Conservation (phyloP, 345 rosid species). For the Excoecaria cochinchinensis region DNA sequence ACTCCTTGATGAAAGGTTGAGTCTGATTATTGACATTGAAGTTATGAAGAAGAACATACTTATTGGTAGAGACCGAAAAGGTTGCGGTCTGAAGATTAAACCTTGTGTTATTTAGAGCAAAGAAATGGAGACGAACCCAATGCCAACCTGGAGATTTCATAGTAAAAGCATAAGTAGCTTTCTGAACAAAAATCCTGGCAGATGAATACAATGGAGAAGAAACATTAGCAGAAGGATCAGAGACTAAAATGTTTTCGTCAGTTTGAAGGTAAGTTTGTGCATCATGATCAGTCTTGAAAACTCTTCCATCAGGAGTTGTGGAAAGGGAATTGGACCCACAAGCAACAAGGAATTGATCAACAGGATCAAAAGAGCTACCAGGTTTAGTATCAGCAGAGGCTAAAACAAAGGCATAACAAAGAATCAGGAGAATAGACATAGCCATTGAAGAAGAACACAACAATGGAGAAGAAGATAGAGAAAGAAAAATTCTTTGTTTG, state of each 20-base stretch:
- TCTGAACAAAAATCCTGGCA: slow-evolving; percentile 55
- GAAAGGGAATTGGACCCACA: slow-evolving; percentile 51
- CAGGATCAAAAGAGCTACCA: slow-evolving; percentile 33
- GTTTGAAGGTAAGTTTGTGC: slow-evolving; percentile 42
- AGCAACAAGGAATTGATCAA: slow-evolving; percentile 55
- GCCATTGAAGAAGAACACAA: slow-evolving; percentile 38
- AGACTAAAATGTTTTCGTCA: slow-evolving; percentile 44
- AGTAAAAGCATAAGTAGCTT: slow-evolving; percentile 53
- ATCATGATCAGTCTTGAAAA: slow-evolving; percentile 62
- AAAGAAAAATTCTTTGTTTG: slow-evolving; percentile 7
- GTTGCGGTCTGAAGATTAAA: slow-evolving; percentile 54
- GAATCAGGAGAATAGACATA: slow-evolving; percentile 54
- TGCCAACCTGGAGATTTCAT: slow-evolving; percentile 62
- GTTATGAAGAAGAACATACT: slow-evolving; percentile 60
- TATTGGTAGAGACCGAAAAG: slow-evolving; percentile 53
- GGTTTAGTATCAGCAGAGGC: not conserved
- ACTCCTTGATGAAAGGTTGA: slow-evolving; percentile 51
- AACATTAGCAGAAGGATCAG: slow-evolving; percentile 45
- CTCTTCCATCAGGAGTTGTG: slow-evolving; percentile 57
- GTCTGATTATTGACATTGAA: slow-evolving; percentile 42
- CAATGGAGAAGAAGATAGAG: slow-evolving; percentile 26
- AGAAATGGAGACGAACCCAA: slow-evolving; percentile 74
- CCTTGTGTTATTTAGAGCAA: slow-evolving; percentile 37
- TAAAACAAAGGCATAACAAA: slow-evolving; percentile 19
- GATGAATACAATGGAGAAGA: slow-evolving; percentile 53